These are phyloP conservation scores for Dactylonectria estremocensis DNA, from an alignment of 2,329 filamentous ascomycete genomes.

Conservation along the genomic window DNA sequence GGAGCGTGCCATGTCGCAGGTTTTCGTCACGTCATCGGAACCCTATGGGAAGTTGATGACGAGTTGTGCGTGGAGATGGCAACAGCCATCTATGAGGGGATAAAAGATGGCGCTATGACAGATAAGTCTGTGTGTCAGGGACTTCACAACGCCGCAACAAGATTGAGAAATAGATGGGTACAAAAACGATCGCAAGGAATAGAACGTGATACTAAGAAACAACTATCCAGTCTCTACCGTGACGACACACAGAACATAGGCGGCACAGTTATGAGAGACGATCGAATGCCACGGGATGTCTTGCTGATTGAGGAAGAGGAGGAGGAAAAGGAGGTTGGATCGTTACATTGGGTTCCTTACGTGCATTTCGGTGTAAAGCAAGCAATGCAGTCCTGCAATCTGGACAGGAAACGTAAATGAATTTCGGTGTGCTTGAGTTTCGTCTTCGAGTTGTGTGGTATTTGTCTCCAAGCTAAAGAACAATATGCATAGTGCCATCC, in stretches of 20 bases:
- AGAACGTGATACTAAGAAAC: too few relatives aligned
- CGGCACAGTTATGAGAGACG: neutral
- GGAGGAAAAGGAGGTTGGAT: neutral
- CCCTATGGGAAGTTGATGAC: slow-evolving; percentile 15
- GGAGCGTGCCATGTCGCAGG: slow-evolving; percentile 13
- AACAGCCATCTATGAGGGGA: neutral
- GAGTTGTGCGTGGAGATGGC: neutral
- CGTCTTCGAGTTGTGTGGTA: neutral
- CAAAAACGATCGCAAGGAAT: too few relatives aligned
- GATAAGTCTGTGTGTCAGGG: slow-evolving; percentile 9
- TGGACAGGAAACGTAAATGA: too few relatives aligned
- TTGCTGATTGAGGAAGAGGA: neutral
- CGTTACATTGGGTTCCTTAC: neutral
- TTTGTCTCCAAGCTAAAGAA: neutral
- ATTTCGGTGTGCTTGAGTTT: too few relatives aligned
- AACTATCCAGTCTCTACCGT: too few relatives aligned
- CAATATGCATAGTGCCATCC: neutral
- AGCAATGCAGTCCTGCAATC: neutral
- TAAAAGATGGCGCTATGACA: neutral
- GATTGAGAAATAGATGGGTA: slow-evolving; percentile 1
- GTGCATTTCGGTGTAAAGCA: neutral
- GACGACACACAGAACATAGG: neutral
- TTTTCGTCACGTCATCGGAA: slow-evolving; percentile 17
- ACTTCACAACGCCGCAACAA: slow-evolving; percentile 1
- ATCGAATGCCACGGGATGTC: neutral